These are phyloP conservation scores for Cryptococcus sp. DNA, from an alignment of 1,284 basidiomycete genomes.

Conservation along the genomic window DNA sequence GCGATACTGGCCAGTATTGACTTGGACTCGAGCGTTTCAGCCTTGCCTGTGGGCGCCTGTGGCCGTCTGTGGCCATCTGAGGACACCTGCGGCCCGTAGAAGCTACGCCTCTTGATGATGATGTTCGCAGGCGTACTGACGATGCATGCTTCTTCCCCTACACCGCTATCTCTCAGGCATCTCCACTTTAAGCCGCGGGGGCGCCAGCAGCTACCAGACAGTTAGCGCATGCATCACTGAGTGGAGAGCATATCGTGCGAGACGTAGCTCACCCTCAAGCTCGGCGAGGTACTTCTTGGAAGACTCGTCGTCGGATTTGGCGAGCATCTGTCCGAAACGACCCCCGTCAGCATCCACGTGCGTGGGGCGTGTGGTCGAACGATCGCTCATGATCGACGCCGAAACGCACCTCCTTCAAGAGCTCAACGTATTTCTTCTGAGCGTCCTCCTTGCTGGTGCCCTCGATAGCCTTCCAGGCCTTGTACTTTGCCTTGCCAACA, in stretches of 20 bases:
- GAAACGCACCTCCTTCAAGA: slow-evolving; percentile 62
- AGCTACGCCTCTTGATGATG: too few relatives aligned
- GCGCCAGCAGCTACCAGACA: background rate
- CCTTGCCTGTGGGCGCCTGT: too few relatives aligned
- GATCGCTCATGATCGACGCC: background rate
- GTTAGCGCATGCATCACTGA: background rate
- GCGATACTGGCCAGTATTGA: too few relatives aligned
- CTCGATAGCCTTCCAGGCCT: slow-evolving; percentile 79
- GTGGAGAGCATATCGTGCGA: too few relatives aligned
- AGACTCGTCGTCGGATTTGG: slow-evolving; percentile 54
- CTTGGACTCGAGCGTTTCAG: too few relatives aligned
- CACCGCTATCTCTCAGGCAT: too few relatives aligned
- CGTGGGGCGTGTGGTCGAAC: background rate
- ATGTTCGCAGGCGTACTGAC: too few relatives aligned
- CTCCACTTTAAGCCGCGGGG: too few relatives aligned
- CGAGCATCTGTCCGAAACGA: slow-evolving; percentile 57
- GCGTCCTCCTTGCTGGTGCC: slow-evolving; percentile 70
- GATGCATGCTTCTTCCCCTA: too few relatives aligned
- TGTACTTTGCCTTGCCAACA: slow-evolving; percentile 54
- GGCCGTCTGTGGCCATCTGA: too few relatives aligned
- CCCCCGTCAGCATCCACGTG: background rate
- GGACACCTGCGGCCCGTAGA: too few relatives aligned
- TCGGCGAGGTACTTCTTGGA: slow-evolving; percentile 60
- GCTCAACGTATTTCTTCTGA: slow-evolving; percentile 65
- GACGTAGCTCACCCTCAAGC: slow-evolving; percentile 54